These are phyloP conservation scores for Novymonas esmeraldas DNA, from an alignment of 208 protist genomes.

Conservation along the genomic window DNA sequence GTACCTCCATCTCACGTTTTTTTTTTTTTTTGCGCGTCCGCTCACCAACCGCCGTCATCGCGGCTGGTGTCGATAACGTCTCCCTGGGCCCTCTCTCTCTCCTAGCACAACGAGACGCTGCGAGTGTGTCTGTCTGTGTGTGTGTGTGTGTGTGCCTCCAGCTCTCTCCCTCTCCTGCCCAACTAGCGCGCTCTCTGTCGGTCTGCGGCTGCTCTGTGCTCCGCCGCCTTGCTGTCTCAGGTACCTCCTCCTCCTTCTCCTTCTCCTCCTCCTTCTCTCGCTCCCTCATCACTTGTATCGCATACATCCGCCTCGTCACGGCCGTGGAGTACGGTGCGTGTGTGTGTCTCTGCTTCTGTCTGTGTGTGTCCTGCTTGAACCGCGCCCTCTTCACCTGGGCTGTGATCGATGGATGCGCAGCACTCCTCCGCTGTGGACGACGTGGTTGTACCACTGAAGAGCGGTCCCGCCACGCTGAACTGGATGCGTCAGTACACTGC, in stretches of 20 bases:
- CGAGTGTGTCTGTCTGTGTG: conserved; percentile 1
- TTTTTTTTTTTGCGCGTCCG: no score
- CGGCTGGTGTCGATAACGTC: no score
- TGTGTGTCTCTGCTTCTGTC: background rate
- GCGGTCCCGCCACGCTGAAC: background rate
- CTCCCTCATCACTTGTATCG: background rate
- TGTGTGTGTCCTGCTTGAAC: no score
- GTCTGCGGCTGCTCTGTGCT: background rate
- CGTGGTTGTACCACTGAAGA: background rate
- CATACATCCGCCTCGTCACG: no score
- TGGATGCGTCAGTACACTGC: conserved; percentile 8
- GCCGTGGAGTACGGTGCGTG: background rate
- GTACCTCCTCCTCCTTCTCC: background rate
- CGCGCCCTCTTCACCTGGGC: no score
- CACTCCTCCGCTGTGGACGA: no score
- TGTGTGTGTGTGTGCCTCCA: no score
- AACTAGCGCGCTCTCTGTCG: background rate
- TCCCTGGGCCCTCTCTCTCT: no score
- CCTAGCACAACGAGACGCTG: background rate
- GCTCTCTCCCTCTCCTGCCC: background rate
- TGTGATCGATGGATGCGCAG: no score
- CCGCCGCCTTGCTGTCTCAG: background rate
- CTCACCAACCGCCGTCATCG: no score
- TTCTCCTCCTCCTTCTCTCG: background rate
- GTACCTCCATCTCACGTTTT: no score